Conservation (phyloP, 2,329 filamentous ascomycete species). For the Lojkania enalia region DNA sequence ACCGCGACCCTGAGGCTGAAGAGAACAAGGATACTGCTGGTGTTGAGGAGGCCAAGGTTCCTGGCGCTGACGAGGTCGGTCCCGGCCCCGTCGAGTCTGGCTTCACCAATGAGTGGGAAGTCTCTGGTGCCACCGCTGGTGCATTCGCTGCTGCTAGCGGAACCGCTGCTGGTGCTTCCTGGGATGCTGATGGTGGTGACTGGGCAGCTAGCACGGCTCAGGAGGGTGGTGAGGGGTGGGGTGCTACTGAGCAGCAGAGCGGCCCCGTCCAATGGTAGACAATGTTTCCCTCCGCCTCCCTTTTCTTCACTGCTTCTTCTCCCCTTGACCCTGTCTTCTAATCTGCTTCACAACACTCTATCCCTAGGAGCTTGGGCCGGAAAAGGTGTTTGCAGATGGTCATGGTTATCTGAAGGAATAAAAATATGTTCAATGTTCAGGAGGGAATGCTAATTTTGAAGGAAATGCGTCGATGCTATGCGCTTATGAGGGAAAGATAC, state of each 20-base stretch:
- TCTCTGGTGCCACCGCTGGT: constrained; percentile 65
- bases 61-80: constrained; percentile 83
- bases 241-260: constrained; percentile 26
- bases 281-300: not conserved
- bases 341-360: constrained; percentile 16
- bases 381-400: constrained; percentile 16
- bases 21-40: constrained; percentile 91
- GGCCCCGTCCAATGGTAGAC: constrained; percentile 51
- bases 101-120: constrained; percentile 86
- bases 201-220: constrained; percentile 69
- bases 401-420: constrained; percentile 18
- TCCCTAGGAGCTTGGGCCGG: constrained; percentile 34
- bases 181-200: constrained; percentile 64
- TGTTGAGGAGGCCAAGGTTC: constrained; percentile 82
- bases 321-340: constrained; percentile 13
- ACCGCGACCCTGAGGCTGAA: constrained; percentile 99
- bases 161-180: constrained; percentile 61
- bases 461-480: constrained; percentile 53
- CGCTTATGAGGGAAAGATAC: constrained; percentile 99
- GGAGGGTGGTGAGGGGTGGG: constrained; percentile 18
- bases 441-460: constrained; percentile 18
- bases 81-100: constrained; percentile 76
- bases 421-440: constrained; percentile 17
- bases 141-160: constrained; percentile 66
- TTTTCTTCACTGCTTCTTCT: constrained; percentile 37